phyloP scores from a whole-genome alignment of 129 eudicot genomes.

The Deinandra increscens region DNA sequence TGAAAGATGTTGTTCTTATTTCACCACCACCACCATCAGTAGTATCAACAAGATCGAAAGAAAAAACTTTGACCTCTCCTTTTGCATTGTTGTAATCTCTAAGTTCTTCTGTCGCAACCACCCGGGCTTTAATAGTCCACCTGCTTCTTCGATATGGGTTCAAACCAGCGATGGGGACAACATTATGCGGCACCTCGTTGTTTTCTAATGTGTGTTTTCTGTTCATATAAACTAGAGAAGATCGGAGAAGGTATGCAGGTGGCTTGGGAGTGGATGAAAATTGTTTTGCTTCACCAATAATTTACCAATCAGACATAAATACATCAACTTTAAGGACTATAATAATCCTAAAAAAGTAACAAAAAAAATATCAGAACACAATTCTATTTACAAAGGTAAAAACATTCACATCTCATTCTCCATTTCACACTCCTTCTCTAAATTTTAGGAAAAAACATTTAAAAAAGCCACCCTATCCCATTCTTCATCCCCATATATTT shows the following conservation, averaged over 20 bases:
- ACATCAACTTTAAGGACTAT: slow-evolving; percentile 52
- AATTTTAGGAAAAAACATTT: no score
- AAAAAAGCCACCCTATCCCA: no score
- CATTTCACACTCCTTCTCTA: no score
- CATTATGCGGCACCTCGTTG: slow-evolving; percentile 61
- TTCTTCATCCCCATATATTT: no score
- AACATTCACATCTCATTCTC: no score
- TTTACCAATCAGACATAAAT: slow-evolving; percentile 46
- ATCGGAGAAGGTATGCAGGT: slow-evolving; percentile 46
- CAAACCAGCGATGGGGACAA: slow-evolving; percentile 71
- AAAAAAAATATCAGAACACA: slow-evolving; percentile 26
- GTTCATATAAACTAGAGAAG: slow-evolving; percentile 58
- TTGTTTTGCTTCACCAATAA: slow-evolving; percentile 59
- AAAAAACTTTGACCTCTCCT: slow-evolving; percentile 88
- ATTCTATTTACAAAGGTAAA: no score
- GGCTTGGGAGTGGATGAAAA: slow-evolving; percentile 20
- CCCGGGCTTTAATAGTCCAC: slow-evolving; percentile 95
- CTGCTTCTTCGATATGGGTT: slow-evolving; percentile 88
- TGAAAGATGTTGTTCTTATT: slow-evolving; percentile 85
- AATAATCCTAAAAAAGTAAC: slow-evolving; percentile 39
- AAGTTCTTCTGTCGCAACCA: slow-evolving; percentile 66
- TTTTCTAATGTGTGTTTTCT: slow-evolving; percentile 74
- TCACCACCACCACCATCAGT: slow-evolving; percentile 87
- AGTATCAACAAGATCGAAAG: slow-evolving; percentile 87
- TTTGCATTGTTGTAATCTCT: slow-evolving; percentile 68